Evolutionary conservation across 2,329 filamentous ascomycete genomes (phyloP).

Genomic region (Fusarium pseudoanthophilum): DNA sequence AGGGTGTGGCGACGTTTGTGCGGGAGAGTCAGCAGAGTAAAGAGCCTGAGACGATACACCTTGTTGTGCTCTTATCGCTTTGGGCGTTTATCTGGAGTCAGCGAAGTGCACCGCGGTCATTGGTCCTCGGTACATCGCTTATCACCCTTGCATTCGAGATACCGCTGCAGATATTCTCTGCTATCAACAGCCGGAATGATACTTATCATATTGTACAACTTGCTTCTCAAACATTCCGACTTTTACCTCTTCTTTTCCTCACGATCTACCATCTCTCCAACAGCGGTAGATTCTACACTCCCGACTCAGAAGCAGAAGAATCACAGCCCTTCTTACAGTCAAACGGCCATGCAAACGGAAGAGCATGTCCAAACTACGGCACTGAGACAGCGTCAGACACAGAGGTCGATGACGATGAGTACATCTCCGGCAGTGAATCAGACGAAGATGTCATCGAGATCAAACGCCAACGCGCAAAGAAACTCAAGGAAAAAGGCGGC

Average conservation of each 20-base stretch:
- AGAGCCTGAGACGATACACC: constrained; percentile 15
- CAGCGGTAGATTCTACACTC: background rate
- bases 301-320: constrained; percentile 4
- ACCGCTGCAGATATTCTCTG: constrained; percentile 3
- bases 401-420: background rate
- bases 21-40: background rate
- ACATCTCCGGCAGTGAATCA: constrained; percentile 28
- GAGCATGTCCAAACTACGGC: constrained; percentile 17
- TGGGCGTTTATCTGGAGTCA: constrained; percentile 12
- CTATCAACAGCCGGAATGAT: background rate
- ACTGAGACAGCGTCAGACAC: background rate
- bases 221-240: constrained; percentile 2
- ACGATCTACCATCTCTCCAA: background rate
- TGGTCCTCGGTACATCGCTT: constrained; percentile 2
- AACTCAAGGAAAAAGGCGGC: constrained; percentile 45
- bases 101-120: background rate
- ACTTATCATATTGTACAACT: background rate
- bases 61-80: background rate
- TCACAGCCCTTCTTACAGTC: constrained; percentile 22
- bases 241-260: constrained; percentile 15
- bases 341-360: background rate
- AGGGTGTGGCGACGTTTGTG: background rate
- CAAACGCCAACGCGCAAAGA: constrained; percentile 43
- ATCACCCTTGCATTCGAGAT: constrained; percentile 23
- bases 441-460: constrained; percentile 40